phyloP scores from a whole-genome alignment of 805 yeast genomes.

The Ogataea angusta region DNA sequence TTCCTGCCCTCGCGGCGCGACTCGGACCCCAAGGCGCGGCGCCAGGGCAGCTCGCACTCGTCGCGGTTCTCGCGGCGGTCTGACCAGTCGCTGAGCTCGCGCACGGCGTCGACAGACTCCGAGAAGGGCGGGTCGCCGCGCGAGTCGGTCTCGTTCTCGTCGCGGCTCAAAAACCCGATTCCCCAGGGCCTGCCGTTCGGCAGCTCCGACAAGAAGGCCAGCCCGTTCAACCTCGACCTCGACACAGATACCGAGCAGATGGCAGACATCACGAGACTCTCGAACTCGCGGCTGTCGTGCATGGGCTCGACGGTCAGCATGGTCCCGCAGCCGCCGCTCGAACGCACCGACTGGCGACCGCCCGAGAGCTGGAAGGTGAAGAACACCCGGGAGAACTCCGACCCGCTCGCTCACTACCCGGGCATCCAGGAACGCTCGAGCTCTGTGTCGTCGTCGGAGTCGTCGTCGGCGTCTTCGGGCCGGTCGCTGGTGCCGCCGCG shows the following conservation, averaged over 20 bases:
- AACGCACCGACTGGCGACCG: constrained; percentile 42
- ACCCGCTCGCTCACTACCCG: constrained; percentile 5
- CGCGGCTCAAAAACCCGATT: constrained; percentile 1
- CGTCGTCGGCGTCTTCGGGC: constrained; percentile 9
- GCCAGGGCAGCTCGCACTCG: background rate
- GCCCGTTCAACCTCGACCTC: constrained; percentile 22
- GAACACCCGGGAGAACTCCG: constrained; percentile 17
- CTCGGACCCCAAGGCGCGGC: constrained; percentile 18
- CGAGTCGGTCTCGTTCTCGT: background rate
- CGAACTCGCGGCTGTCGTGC: constrained; percentile 21
- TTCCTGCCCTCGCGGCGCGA: constrained; percentile 29
- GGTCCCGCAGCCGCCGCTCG: constrained; percentile 6
- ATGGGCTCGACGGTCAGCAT: constrained; percentile 23
- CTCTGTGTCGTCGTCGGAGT: constrained; percentile 12
- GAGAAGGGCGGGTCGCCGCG: background rate
- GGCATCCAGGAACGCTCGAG: constrained; percentile 17
- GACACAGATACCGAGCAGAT: constrained; percentile 24
- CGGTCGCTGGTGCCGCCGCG: constrained; percentile 14
- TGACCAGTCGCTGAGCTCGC: background rate
- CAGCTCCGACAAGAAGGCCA: background rate
- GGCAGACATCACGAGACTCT: constrained; percentile 19
- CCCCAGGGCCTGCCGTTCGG: constrained; percentile 8
- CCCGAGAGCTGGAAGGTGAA: constrained; percentile 65
- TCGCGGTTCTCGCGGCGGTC: constrained; percentile 15
- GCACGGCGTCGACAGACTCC: background rate